phyloP scores from a whole-genome alignment of 108 stramenopile species.

The Conticribra weissflogii region DNA sequence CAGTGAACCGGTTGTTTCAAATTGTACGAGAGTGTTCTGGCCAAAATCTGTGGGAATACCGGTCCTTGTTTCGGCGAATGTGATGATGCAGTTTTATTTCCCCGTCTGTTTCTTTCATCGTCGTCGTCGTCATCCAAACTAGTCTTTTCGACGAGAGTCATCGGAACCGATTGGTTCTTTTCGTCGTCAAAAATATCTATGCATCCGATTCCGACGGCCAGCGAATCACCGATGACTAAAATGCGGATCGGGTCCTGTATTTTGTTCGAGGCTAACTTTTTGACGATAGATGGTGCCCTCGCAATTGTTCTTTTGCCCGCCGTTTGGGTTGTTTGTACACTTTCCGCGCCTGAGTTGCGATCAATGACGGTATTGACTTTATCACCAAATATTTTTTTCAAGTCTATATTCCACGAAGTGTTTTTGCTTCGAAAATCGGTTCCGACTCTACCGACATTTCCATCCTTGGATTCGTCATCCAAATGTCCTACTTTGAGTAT shows the following conservation, averaged over 20 bases:
- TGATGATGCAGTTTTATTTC: constrained; percentile 2
- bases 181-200: constrained; percentile 54
- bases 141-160: constrained; percentile 46
- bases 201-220: constrained; percentile 66
- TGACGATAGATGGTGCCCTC: neutral
- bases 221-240: constrained; percentile 69
- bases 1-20: constrained; percentile 51
- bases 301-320: neutral
- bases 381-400: neutral
- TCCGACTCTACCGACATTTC: neutral
- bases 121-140: neutral
- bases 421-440: no score
- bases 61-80: constrained; percentile 39
- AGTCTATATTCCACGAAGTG: no score
- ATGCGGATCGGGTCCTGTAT: constrained; percentile 44
- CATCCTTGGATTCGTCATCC: constrained; percentile 4
- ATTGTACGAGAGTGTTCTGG: constrained; percentile 53
- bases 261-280: neutral
- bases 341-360: neutral
- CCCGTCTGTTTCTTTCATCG: neutral
- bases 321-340: neutral
- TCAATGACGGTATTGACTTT: no score
- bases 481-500: constrained; percentile 22
- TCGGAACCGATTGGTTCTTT: constrained; percentile 49
- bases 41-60: constrained; percentile 64